Conservation (phyloP, 108 stramenopile species). For the Parmales sp. region DNA sequence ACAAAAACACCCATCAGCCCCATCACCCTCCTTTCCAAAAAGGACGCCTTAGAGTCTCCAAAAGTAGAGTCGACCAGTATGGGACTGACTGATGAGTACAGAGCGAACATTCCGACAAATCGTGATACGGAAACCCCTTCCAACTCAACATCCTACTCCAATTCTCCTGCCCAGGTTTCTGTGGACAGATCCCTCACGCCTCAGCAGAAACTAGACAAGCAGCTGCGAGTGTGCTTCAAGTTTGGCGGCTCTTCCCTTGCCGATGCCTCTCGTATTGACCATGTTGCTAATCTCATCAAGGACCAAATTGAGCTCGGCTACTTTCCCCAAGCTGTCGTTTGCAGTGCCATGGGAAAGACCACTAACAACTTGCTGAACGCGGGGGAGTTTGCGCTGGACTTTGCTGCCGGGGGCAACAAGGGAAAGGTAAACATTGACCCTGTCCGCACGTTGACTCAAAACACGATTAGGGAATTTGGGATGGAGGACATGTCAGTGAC, state of each 20-base stretch:
- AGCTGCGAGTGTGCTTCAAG: constrained; percentile 58
- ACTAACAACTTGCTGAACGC: constrained; percentile 79
- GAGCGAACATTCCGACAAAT: no score
- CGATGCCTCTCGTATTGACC: constrained; percentile 69
- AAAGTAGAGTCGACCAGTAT: no score
- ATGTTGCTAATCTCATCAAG: constrained; percentile 79
- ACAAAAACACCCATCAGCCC: no score
- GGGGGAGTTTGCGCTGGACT: constrained; percentile 82
- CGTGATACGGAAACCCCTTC: no score
- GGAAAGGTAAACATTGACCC: constrained; percentile 80
- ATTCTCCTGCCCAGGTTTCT: no score
- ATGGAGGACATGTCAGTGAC: constrained; percentile 36
- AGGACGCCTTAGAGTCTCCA: no score
- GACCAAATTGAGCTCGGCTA: constrained; percentile 55
- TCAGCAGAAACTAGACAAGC: no score
- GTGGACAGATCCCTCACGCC: no score
- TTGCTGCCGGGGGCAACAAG: no score
- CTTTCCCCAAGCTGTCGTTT: constrained; percentile 65
- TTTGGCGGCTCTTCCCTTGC: constrained; percentile 89
- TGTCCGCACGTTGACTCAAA: constrained; percentile 69
- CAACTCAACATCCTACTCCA: no score
- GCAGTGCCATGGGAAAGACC: constrained; percentile 96
- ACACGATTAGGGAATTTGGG: constrained; percentile 62
- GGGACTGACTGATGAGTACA: no score
- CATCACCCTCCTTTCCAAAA: no score